Evolutionary conservation across 2,329 filamentous ascomycete genomes (phyloP).

Genomic region (Fusarium sp.): DNA sequence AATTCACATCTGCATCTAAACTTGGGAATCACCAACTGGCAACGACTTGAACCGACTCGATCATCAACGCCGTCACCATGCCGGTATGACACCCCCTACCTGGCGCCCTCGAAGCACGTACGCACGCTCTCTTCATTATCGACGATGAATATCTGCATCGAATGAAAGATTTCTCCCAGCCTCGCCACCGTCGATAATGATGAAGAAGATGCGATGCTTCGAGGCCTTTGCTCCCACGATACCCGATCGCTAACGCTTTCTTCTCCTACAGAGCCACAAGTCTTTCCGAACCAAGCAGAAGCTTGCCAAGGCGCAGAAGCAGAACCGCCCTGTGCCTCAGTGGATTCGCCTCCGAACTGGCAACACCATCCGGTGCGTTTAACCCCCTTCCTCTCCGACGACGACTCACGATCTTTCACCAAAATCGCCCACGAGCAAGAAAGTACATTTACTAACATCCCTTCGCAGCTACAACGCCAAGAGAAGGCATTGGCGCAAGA

Average conservation of each 20-base stretch:
- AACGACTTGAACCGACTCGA: slow-evolving; percentile 54
- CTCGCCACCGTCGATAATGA: slow-evolving; percentile 19
- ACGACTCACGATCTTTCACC: slow-evolving; percentile 20
- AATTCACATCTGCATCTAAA: slow-evolving; percentile 51
- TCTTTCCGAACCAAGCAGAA: slow-evolving; percentile 99
- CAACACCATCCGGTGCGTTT: slow-evolving; percentile 98
- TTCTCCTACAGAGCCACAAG: slow-evolving; percentile 87
- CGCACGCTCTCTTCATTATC: slow-evolving; percentile 25
- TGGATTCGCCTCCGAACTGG: slow-evolving; percentile 98
- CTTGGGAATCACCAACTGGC: slow-evolving; percentile 52
- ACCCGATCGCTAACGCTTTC: slow-evolving; percentile 45
- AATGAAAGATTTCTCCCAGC: slow-evolving; percentile 17
- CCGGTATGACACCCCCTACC: slow-evolving; percentile 53
- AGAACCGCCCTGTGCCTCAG: slow-evolving; percentile 99
- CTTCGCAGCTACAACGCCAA: slow-evolving; percentile 96
- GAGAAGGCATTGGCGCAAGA: slow-evolving; percentile 99
- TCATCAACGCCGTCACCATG: slow-evolving; percentile 58
- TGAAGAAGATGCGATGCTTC: slow-evolving; percentile 21
- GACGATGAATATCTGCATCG: slow-evolving; percentile 20
- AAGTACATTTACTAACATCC: slow-evolving; percentile 25
- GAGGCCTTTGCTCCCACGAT: slow-evolving; percentile 21
- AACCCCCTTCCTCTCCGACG: slow-evolving; percentile 18
- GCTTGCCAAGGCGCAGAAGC: slow-evolving; percentile 99
- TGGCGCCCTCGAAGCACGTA: slow-evolving; percentile 14
- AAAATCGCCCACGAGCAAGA: slow-evolving; percentile 1